These are phyloP conservation scores for Pelagomonas calceolata DNA, from an alignment of 108 stramenopile genomes.

Conservation along the genomic window DNA sequence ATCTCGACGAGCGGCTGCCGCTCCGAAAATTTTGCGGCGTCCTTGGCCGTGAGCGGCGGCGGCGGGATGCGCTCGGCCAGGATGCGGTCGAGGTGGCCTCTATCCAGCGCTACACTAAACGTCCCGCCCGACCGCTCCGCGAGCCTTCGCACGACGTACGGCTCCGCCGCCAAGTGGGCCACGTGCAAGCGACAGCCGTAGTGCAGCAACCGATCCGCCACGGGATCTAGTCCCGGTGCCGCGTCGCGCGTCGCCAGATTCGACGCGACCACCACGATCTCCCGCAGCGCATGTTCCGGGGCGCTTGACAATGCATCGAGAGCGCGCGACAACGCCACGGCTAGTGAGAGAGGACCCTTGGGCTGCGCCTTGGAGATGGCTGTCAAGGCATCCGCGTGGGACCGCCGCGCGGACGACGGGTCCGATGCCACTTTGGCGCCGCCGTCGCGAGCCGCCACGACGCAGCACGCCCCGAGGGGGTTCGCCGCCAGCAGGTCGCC, in stretches of 20 bases:
- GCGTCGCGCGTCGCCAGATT: conserved; percentile 68
- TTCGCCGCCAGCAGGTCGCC: not conserved
- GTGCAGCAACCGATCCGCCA: conserved; percentile 35
- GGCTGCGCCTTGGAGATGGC: no score
- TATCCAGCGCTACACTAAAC: conserved; percentile 57
- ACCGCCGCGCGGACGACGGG: not conserved
- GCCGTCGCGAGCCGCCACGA: not conserved
- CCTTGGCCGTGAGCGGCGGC: not conserved
- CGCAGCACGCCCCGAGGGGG: not conserved
- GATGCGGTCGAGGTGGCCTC: conserved; percentile 57
- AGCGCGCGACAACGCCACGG: not conserved
- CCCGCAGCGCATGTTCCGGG: conserved; percentile 63
- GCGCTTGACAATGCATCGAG: conserved; percentile 48
- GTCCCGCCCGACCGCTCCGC: conserved; percentile 62
- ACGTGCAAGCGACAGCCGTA: conserved; percentile 58
- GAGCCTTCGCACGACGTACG: conserved; percentile 62
- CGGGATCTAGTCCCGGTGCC: conserved; percentile 41
- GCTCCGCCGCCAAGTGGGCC: conserved; percentile 59
- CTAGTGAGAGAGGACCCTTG: not conserved
- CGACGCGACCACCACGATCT: conserved; percentile 58
- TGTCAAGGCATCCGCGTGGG: not conserved
- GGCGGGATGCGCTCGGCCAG: conserved; percentile 53
- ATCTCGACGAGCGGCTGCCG: conserved; percentile 48
- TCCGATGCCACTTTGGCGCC: not conserved
- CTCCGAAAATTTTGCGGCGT: not conserved